A percentile compares a stretch with the other conserved stretches of the same genome.
phyloP scores from a whole-genome alignment of 495 filamentous ascomycete genomes.

The Cairneyella variabilis region DNA sequence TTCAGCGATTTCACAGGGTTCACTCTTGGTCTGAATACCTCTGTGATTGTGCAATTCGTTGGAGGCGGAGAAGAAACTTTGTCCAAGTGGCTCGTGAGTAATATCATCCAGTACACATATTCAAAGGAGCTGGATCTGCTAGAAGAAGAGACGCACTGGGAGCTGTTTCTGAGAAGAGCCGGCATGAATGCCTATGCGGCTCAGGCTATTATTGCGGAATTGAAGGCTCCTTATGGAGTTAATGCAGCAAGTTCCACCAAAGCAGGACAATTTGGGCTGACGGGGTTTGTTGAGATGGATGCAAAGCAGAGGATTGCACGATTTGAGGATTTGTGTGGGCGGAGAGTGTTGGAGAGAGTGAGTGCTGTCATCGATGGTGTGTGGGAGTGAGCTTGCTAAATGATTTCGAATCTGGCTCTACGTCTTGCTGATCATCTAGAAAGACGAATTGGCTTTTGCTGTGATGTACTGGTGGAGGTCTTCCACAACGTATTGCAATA shows the following conservation, averaged over 20 bases:
- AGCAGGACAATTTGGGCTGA: constrained; percentile 40
- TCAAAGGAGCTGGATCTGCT: constrained; percentile 12
- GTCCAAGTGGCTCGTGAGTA: constrained; percentile 46
- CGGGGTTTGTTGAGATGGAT: constrained; percentile 55
- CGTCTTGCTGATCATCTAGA: constrained; percentile 8
- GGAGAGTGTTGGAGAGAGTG: constrained; percentile 48
- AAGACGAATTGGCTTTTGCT: constrained; percentile 7
- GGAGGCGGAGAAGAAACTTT: constrained; percentile 54
- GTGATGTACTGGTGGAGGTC: too few species aligned
- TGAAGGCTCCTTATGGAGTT: constrained; percentile 36
- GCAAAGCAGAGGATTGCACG: constrained; percentile 36
- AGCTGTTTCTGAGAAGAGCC: constrained; percentile 64
- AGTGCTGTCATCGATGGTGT: constrained; percentile 34
- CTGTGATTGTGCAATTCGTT: constrained; percentile 47
- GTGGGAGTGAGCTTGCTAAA: constrained; percentile 14
- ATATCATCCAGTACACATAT: constrained; percentile 10
- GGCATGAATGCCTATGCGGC: constrained; percentile 83
- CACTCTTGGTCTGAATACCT: constrained; percentile 33
- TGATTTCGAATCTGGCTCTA: not conserved
- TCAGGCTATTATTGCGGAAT: constrained; percentile 55
- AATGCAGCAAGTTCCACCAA: constrained; percentile 16
- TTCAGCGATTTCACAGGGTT: constrained; percentile 54
- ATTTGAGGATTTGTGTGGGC: constrained; percentile 47
- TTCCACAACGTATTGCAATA: too few species aligned
- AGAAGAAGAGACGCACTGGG: constrained; percentile 62